phyloP scores from a whole-genome alignment of 2,329 filamentous ascomycete species.

The Aureobasidium namibiae region DNA sequence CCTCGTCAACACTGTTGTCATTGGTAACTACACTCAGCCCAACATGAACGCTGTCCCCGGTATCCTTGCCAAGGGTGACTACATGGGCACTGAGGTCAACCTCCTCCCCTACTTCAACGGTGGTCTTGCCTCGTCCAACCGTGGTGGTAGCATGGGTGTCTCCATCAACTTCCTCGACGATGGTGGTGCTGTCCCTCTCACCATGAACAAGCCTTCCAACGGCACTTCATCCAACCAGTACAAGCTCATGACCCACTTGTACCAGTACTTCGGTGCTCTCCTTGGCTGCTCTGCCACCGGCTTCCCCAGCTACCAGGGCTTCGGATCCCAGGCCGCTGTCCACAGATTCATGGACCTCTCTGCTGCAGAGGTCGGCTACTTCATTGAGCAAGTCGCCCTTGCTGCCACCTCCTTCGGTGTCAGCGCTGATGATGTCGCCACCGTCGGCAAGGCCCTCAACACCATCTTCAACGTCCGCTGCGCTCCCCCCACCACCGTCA shows the following conservation, averaged over 20 bases:
- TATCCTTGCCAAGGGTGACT: slow-evolving; percentile 45
- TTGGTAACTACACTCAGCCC: slow-evolving; percentile 40
- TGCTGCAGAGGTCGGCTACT: slow-evolving; percentile 46
- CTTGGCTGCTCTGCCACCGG: slow-evolving; percentile 47
- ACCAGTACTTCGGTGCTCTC: slow-evolving; percentile 53
- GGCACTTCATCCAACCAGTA: slow-evolving; percentile 46
- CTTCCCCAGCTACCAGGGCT: slow-evolving; percentile 43
- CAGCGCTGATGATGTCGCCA: slow-evolving; percentile 42
- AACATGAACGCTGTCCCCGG: slow-evolving; percentile 48
- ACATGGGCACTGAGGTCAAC: slow-evolving; percentile 46
- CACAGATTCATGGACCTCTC: slow-evolving; percentile 52
- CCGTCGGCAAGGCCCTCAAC: slow-evolving; percentile 43
- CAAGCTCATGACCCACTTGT: slow-evolving; percentile 51
- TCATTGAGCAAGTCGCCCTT: slow-evolving; percentile 51
- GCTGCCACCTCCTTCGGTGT: slow-evolving; percentile 53
- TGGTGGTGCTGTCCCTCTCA: slow-evolving; percentile 48
- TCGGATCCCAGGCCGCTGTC: slow-evolving; percentile 42
- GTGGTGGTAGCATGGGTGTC: slow-evolving; percentile 36
- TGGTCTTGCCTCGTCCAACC: slow-evolving; percentile 46
- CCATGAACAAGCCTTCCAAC: slow-evolving; percentile 48
- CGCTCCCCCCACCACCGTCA: slow-evolving; percentile 36
- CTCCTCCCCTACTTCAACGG: slow-evolving; percentile 55
- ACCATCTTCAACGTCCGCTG: slow-evolving; percentile 47
- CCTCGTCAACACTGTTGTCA: slow-evolving; percentile 55
- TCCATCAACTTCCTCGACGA: slow-evolving; percentile 55